phyloP scores from a whole-genome alignment of 331 rosid species.

The Cucumis variabilis region DNA sequence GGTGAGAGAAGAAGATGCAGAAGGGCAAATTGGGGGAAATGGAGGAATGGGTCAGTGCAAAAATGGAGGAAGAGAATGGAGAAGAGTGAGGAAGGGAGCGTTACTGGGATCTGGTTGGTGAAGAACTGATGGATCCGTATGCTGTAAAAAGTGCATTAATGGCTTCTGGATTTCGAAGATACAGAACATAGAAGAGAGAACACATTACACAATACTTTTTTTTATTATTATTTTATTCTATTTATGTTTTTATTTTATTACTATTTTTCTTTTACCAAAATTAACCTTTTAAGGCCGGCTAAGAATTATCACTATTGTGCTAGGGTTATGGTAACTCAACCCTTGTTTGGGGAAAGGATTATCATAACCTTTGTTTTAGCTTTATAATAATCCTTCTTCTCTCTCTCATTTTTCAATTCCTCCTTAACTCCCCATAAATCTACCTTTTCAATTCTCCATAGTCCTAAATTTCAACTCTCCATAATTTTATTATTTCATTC shows the following conservation, averaged over 20 bases:
- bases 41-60: too few species aligned
- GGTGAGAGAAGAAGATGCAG: conserved; percentile 8
- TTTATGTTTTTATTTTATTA: background rate
- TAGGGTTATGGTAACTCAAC: too few species aligned
- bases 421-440: too few species aligned
- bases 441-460: too few species aligned
- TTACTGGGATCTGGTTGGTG: background rate
- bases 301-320: too few species aligned
- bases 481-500: too few species aligned
- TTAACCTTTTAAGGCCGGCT: too few species aligned
- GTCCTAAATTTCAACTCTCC: too few species aligned
- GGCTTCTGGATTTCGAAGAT: conserved; percentile 26
- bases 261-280: background rate
- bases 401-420: too few species aligned
- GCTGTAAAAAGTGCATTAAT: conserved; percentile 22
- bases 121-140: conserved; percentile 23
- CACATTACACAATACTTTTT: conserved; percentile 5
- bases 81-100: background rate
- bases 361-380: too few species aligned
- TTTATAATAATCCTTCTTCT: too few species aligned
- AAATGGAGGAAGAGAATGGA: background rate
- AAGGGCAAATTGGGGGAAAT: background rate
- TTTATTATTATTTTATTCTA: background rate
- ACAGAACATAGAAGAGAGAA: background rate
- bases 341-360: too few species aligned